Evolutionary conservation across 768 basidiomycete genomes (phyloP).

Genomic region (Auriscalpium orientale): DNA sequence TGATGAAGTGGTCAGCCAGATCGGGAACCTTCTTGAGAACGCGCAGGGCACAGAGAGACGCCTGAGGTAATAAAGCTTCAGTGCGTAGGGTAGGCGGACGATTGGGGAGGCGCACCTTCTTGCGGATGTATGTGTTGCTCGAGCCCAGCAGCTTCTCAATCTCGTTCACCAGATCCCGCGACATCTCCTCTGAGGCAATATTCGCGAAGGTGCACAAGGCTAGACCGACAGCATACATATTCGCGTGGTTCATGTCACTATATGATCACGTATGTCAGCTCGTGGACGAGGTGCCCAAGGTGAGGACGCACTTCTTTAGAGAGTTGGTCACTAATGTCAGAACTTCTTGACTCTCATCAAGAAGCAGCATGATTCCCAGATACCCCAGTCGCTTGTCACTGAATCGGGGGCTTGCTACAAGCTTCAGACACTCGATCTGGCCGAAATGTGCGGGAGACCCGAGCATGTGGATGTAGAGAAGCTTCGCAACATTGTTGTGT

Average conservation of each 20-base stretch:
- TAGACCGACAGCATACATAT: constrained; percentile 97
- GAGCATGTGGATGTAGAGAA: constrained; percentile 98
- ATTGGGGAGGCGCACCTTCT: constrained; percentile 62
- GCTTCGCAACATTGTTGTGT: constrained; percentile 95
- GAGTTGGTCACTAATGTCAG: constrained; percentile 96
- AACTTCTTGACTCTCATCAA: constrained; percentile 98
- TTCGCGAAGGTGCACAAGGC: constrained; percentile 98
- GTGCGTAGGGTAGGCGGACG: background rate
- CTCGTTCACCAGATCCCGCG: constrained; percentile 94
- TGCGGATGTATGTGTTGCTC: constrained; percentile 97
- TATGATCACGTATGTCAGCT: constrained; percentile 6
- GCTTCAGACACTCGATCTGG: constrained; percentile 94
- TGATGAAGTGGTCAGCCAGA: constrained; percentile 83
- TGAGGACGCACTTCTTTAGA: constrained; percentile 77
- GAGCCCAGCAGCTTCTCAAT: constrained; percentile 96
- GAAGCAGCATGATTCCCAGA: constrained; percentile 91
- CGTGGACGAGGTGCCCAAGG: background rate
- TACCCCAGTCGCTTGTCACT: constrained; percentile 95
- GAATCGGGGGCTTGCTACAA: constrained; percentile 92
- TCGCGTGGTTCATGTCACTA: constrained; percentile 99
- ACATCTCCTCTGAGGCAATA: constrained; percentile 99
- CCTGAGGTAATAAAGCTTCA: constrained; percentile 37
- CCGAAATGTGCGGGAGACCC: constrained; percentile 98
- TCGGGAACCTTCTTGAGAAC: constrained; percentile 96
- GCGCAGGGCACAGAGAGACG: constrained; percentile 88